Base-by-base conservation (phyloP, 192 early-diverging fungal species). In the Coemansia sp. region DNA sequence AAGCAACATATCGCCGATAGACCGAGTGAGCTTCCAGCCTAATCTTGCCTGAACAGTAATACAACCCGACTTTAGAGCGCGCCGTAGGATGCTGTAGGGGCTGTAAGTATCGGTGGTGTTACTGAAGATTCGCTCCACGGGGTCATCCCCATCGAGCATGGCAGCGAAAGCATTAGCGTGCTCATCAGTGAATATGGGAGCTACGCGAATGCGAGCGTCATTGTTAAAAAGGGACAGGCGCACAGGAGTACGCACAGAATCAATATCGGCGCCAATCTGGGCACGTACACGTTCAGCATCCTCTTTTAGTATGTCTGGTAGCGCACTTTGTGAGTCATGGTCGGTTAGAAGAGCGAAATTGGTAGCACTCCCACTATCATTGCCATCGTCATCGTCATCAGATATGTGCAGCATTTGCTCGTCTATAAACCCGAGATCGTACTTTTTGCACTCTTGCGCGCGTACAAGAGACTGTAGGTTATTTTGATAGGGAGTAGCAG, bases 381-480 rank as follows among this genome's bases (percentile, higher is more conserved):
- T 63, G 11, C 39, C 48, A 11, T 62, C 71, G 33, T 40, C 43
- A 34, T 50, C 51, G 51, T 62, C 62, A 35, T 26, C 59, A 0
- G 63, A 60, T 10, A 57, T 31, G 5, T 14, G 28, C 31, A 48
- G 36, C 33, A 74, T 38, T 18, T 65, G 69, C 59, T 63, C 48
- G 3, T 80, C 77, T 21, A 80, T 34, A 63, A 74, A 74, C 18
- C 33, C 48, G 39, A 69, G 35, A 36, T 71, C 57, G 69, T 80
- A 74, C 28, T 64, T 73, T 42, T 59, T 58, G 42, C 51, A 45
- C 34, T 48, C 43, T 3, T 36, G 63, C 14, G 60, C 69, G n/a
- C 56, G 77, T 11, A 74, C 77, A 20, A 80, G 66, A 14, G 61
- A 64, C 58, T 80, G 70, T 14, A 80, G 51, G 33, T 72, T 62